A percentile compares a stretch with the other conserved stretches of the same genome.
Evolutionary conservation across 73 alveolate genomes (phyloP).

Genomic region (Paramecium caudatum): DNA sequence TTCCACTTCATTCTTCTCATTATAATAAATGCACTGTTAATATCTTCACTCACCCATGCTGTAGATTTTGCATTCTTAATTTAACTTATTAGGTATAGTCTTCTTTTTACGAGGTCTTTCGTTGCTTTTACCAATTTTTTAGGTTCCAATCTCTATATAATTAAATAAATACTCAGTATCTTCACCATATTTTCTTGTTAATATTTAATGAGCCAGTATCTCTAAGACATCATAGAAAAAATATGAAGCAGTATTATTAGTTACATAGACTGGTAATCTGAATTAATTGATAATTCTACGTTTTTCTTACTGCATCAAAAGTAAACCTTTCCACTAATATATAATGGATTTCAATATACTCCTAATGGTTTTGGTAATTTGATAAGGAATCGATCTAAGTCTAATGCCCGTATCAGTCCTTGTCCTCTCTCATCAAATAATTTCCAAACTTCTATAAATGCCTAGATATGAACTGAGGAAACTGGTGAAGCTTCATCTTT

Average conservation of each 20-base stretch:
- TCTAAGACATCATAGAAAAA: conserved; percentile 57
- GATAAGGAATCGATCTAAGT: neutral
- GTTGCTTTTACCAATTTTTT: conserved; percentile 50
- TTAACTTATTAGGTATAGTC: neutral
- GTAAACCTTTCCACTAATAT: conserved; percentile 31
- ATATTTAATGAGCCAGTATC: neutral
- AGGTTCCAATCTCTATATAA: neutral
- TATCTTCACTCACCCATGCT: conserved; percentile 42
- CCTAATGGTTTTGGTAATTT: conserved; percentile 62
- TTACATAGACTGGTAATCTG: conserved; percentile 31
- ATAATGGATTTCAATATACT: neutral
- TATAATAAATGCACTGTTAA: conserved; percentile 21
- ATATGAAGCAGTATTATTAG: neutral
- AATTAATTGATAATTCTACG: neutral
- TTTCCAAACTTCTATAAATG: conserved; percentile 27
- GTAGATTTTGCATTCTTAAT: conserved; percentile 14
- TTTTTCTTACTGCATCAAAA: neutral
- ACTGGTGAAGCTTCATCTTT: conserved; percentile 27
- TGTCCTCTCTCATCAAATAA: conserved; percentile 15
- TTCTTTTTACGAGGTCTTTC: conserved; percentile 24
- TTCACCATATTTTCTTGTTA: conserved; percentile 47
- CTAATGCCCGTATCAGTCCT: conserved; percentile 24
- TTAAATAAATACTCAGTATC: conserved; percentile 42
- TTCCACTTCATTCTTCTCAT: conserved; percentile 56
- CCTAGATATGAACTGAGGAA: conserved; percentile 7